These are phyloP conservation scores for Cystoisospora suis DNA, from an alignment of 169 alveolate species.

Conservation along the genomic window DNA sequence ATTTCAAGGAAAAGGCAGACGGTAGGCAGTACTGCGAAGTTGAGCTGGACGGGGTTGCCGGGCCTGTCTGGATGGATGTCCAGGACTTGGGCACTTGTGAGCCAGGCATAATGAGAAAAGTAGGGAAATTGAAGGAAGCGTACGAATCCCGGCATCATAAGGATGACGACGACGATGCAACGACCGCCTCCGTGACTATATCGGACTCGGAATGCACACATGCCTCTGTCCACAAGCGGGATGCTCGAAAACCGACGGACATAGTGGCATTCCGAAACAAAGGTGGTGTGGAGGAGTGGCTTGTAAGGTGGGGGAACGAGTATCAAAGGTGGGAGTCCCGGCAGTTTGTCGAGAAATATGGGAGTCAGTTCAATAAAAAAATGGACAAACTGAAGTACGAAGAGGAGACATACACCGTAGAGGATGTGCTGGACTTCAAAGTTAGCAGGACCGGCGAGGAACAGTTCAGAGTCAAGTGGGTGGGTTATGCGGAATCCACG, in stretches of 20 bases:
- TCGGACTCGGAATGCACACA: not conserved
- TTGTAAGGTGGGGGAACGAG: not conserved
- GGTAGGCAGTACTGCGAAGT: not conserved
- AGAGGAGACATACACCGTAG: not conserved
- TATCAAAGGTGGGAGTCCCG: not conserved
- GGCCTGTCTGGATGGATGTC: not conserved
- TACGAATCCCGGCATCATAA: not conserved
- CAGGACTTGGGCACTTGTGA: not conserved
- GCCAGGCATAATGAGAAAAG: not conserved
- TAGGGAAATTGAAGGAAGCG: not conserved
- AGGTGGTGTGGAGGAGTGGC: not conserved
- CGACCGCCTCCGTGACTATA: not conserved
- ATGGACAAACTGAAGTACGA: not conserved
- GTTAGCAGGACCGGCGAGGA: not conserved
- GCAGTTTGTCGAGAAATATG: not conserved
- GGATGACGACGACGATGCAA: not conserved
- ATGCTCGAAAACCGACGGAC: not conserved
- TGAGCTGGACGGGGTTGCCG: not conserved
- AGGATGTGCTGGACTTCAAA: not conserved
- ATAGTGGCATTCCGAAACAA: not conserved
- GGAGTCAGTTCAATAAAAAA: not conserved
- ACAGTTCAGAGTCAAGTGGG: not conserved
- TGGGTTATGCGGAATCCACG: not conserved
- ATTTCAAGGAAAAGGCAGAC: not conserved
- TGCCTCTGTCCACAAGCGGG: not conserved